phyloP scores from a whole-genome alignment of 768 basidiomycete genomes.

The Tricholoma matsutake region DNA sequence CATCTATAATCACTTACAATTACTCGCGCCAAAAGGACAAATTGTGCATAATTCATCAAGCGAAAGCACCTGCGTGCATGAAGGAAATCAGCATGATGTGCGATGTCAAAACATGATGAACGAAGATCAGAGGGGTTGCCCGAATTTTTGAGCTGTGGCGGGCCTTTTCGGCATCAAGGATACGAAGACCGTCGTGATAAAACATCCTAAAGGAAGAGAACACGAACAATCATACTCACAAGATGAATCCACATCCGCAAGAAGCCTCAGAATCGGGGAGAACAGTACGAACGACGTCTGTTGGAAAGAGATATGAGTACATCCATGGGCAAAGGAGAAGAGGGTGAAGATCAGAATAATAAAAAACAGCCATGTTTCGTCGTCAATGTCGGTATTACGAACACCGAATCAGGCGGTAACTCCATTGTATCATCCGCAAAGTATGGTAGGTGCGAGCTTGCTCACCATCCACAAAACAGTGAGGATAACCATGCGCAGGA shows the following conservation, averaged over 20 bases:
- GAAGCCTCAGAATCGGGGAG: background rate
- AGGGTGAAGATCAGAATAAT: slow-evolving; percentile 46
- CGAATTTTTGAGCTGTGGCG: slow-evolving; percentile 87
- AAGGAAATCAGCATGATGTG: slow-evolving; percentile 13
- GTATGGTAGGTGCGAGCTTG: slow-evolving; percentile 12
- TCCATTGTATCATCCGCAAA: slow-evolving; percentile 66
- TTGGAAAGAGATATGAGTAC: background rate
- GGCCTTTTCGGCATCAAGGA: slow-evolving; percentile 79
- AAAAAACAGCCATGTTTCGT: slow-evolving; percentile 82
- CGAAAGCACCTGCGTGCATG: background rate
- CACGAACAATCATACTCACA: slow-evolving; percentile 31
- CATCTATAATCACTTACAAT: slow-evolving; percentile 6
- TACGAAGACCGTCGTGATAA: slow-evolving; percentile 96
- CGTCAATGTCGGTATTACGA: slow-evolving; percentile 50
- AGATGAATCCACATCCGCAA: slow-evolving; percentile 2
- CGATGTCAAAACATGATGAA: background rate
- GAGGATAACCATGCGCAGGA: background rate
- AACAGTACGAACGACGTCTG: slow-evolving; percentile 3
- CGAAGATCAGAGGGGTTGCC: slow-evolving; percentile 73
- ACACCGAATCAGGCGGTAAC: slow-evolving; percentile 78
- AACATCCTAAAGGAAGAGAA: slow-evolving; percentile 51
- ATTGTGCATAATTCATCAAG: background rate
- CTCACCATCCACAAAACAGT: slow-evolving; percentile 30
- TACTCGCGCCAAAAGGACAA: background rate
- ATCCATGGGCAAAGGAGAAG: background rate